These are phyloP conservation scores for Ceratocystis alfenasii DNA, from an alignment of 2,329 filamentous ascomycete genomes.

Conservation along the genomic window DNA sequence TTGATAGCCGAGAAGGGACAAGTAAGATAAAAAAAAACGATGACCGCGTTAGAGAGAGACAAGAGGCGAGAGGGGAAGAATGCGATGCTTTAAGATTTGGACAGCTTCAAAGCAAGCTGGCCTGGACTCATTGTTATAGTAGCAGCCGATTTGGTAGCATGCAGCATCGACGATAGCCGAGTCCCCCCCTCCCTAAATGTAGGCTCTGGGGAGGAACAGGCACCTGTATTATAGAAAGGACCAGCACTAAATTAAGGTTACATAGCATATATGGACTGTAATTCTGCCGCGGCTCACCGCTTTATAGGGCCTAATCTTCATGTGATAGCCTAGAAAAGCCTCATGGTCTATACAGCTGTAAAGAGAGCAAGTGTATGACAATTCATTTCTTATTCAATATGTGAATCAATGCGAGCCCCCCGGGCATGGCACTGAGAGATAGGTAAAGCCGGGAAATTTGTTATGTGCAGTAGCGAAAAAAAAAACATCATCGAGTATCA, in stretches of 20 bases:
- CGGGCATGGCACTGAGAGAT: neutral
- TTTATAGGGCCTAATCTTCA: neutral
- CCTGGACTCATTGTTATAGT: neutral
- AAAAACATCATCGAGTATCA: constrained; percentile 2
- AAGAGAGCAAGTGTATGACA: neutral
- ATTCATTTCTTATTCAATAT: neutral
- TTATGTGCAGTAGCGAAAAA: constrained; percentile 6
- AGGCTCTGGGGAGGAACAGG: neutral
- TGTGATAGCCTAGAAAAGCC: neutral
- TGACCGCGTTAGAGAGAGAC: neutral
- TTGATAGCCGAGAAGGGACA: too few species aligned
- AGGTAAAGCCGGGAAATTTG: neutral
- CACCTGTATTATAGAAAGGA: neutral
- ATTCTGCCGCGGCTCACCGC: constrained; percentile 15
- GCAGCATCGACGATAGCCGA: constrained; percentile 1
- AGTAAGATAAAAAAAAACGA: neutral
- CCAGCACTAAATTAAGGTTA: neutral
- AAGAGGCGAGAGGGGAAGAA: neutral
- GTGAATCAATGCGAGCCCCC: too few species aligned
- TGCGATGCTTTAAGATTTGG: neutral
- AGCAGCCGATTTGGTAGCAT: neutral
- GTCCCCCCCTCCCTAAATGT: neutral
- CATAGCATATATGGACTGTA: neutral
- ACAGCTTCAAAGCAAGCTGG: neutral
- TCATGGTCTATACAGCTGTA: neutral